Base-by-base conservation (phyloP, 495 filamentous ascomycete genomes). In the Hypomontagnella submonticulosa region DNA sequence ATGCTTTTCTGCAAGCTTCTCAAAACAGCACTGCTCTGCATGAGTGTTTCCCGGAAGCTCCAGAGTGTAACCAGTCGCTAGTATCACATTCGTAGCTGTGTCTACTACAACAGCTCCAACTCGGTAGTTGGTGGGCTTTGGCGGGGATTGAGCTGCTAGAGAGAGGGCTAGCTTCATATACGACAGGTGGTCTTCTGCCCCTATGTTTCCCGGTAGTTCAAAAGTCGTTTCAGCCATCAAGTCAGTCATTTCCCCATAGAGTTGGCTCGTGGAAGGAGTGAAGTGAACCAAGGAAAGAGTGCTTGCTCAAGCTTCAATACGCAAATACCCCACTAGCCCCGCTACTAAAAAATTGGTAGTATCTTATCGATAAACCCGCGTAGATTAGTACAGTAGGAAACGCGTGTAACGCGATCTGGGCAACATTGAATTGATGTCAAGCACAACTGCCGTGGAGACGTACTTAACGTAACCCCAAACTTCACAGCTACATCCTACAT, bases 41-140 rank as follows among this genome's bases (percentile, higher is more conserved):
- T 99, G 95, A 0, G 93, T 97, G 82, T 99, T 99, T 11, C 93
- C 95, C 0, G 86, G 83, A 9, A 95, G 87, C 72, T 98, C 94
- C 64, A 97, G 84, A 6, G 93, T 96, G 80, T 93, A 97, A 49
- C 94, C 93, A 1, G 91, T 93, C 1, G 90, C 85, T 38, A 97
- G 84, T 65, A 96, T 81, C 9, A 83, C 78, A 66, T 89, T 84
- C 27, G 79, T 72, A 15, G 73, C 70, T 20, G 83, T 66, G 47
- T 88, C 82, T 23, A 97, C 80, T 27, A 98, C 79, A 42, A 97
- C 70, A 5, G 95, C 95, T 57, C 95, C 95, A 36, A 99, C 93
- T 61, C 94, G 87, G 80, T 91, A 99, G 76, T 97, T 97, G 40
- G 92, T 92, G 9, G 94, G 89, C 51, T 90, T 92, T 4, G 91